A percentile compares a stretch with the other conserved stretches of the same genome.
Evolutionary conservation across 2,329 filamentous ascomycete species (phyloP).

Genomic region (Sporothrix dimorphospora): DNA sequence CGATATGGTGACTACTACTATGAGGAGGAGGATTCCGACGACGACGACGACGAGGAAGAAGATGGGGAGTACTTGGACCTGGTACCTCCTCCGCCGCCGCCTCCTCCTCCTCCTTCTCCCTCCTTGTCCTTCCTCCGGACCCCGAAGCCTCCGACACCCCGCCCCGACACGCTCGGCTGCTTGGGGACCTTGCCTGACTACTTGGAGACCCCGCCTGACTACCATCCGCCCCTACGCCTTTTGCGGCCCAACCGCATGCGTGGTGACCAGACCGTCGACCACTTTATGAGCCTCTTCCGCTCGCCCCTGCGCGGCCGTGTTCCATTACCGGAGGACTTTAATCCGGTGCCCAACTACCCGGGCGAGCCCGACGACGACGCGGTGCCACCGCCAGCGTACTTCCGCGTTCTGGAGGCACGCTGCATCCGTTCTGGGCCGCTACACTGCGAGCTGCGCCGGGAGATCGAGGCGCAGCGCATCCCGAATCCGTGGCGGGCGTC

Average conservation of each 20-base stretch:
- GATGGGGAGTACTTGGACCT: too few relatives aligned
- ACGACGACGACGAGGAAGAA: too few relatives aligned
- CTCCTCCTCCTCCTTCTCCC: too few relatives aligned
- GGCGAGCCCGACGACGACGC: neutral
- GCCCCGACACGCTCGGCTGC: too few relatives aligned
- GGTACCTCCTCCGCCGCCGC: too few relatives aligned
- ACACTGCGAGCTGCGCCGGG: neutral
- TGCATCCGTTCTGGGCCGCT: neutral
- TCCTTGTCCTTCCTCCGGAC: too few relatives aligned
- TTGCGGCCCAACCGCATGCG: neutral
- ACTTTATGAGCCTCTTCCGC: neutral
- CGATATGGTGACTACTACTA: neutral
- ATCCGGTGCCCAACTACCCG: neutral
- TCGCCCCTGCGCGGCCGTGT: too few relatives aligned
- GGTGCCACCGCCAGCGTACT: neutral
- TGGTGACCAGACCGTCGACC: neutral
- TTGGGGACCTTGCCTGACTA: too few relatives aligned
- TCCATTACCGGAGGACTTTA: neutral
- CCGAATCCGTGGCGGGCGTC: neutral
- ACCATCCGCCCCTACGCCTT: neutral
- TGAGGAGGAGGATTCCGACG: neutral
- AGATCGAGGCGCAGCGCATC: neutral
- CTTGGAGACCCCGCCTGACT: neutral
- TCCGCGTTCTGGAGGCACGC: neutral
- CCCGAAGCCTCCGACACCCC: too few relatives aligned